Conservation (phyloP, 768 basidiomycete genomes). For the Artomyces pyxidatus region DNA sequence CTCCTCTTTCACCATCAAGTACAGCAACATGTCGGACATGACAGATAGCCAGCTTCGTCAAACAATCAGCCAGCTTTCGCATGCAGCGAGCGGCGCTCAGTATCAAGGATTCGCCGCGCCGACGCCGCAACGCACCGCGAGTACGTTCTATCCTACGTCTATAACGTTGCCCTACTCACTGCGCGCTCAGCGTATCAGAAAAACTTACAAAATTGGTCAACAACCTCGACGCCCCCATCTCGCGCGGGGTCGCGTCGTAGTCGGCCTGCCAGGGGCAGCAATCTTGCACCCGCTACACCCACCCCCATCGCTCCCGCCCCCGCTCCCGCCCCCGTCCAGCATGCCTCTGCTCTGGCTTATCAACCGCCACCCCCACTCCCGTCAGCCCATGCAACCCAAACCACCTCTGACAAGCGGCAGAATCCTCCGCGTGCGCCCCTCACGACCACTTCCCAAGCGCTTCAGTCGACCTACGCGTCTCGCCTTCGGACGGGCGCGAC, state of each 20-base stretch:
- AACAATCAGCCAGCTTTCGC: slow-evolving; percentile 46
- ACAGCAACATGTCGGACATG: slow-evolving; percentile 51
- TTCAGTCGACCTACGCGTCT: slow-evolving; percentile 77
- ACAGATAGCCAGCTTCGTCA: slow-evolving; percentile 58
- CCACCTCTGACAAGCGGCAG: slow-evolving; percentile 30
- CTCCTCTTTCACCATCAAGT: slow-evolving; percentile 17
- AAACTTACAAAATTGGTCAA: slow-evolving; percentile 66
- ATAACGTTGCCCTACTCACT: slow-evolving; percentile 4
- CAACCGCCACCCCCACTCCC: slow-evolving; percentile 22
- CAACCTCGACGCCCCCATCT: slow-evolving; percentile 48
- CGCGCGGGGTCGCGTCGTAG: slow-evolving; percentile 33
- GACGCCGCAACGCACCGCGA: slow-evolving; percentile 20
- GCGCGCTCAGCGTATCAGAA: slow-evolving; percentile 45
- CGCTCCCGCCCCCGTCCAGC: slow-evolving; percentile 31
- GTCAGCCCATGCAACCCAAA: slow-evolving; percentile 21
- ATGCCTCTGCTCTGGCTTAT: slow-evolving; percentile 20
- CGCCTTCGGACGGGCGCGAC: slow-evolving; percentile 87
- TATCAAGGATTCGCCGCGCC: slow-evolving; percentile 27
- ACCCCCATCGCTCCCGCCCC: slow-evolving; percentile 24
- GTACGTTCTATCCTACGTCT: neutral
- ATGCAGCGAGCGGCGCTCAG: slow-evolving; percentile 27
- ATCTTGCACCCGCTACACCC: slow-evolving; percentile 26
- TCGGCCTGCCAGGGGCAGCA: slow-evolving; percentile 34
- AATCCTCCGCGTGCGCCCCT: slow-evolving; percentile 24
- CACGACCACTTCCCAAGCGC: slow-evolving; percentile 58